A percentile compares a stretch with the other conserved stretches of the same genome.
These are phyloP conservation scores for Kernera saxatilis DNA, from an alignment of 345 rosid species.

Conservation along the genomic window DNA sequence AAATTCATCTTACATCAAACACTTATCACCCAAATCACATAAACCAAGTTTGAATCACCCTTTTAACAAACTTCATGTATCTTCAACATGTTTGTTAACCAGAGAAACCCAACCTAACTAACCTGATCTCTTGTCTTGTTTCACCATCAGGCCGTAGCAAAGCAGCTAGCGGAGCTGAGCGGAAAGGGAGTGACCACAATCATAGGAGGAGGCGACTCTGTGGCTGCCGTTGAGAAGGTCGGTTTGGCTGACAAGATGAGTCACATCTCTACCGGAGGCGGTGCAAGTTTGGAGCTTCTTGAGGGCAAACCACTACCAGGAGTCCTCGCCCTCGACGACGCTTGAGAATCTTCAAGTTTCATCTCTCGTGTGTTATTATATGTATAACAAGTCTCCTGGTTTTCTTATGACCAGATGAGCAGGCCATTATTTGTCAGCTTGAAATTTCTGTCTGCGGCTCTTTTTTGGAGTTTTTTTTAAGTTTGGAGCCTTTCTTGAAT, in stretches of 20 bases:
- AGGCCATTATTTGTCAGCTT: conserved; percentile 1
- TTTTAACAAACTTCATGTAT: not conserved
- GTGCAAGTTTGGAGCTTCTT: conserved; percentile 86
- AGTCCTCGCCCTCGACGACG: conserved; percentile 79
- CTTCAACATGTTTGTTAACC: not conserved
- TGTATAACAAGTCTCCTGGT: conserved; percentile 19
- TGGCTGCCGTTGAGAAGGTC: conserved; percentile 74
- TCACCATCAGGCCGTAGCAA: conserved; percentile 64
- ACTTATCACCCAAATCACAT: not conserved
- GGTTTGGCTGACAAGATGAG: conserved; percentile 82
- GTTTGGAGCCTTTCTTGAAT: not conserved
- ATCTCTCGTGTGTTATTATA: conserved; percentile 10
- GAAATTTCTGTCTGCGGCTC: conserved; percentile 18
- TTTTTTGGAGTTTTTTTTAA: conserved; percentile 1
- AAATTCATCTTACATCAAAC: not conserved
- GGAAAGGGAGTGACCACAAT: conserved; percentile 77
- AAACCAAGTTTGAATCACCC: not conserved
- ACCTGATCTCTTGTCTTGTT: conserved; percentile 1
- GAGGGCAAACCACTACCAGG: conserved; percentile 87
- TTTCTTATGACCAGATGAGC: conserved; percentile 9
- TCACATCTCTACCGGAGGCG: conserved; percentile 90
- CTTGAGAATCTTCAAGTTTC: conserved; percentile 14
- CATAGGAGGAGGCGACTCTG: conserved; percentile 89
- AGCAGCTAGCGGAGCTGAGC: conserved; percentile 86
- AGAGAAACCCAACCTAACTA: not conserved